Evolutionary conservation across 148 eudicot genomes (phyloP).

Genomic region (Pharnaceum exiguum): DNA sequence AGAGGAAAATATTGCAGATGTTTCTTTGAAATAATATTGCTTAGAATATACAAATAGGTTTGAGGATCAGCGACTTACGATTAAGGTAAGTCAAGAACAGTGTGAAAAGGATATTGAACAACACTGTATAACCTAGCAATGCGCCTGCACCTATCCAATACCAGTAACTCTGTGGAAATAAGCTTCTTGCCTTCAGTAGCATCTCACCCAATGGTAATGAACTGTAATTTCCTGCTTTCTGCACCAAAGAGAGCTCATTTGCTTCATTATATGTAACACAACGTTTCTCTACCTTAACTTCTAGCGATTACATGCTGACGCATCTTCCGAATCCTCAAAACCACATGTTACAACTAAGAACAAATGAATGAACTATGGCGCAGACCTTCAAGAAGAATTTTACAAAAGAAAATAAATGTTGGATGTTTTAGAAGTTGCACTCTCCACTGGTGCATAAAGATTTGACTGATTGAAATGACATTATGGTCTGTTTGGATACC

Average conservation of each 20-base stretch:
- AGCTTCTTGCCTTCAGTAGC: conserved; percentile 69
- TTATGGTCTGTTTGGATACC: too few species aligned
- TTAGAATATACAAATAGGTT: background rate
- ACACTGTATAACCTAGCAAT: conserved; percentile 66
- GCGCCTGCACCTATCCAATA: conserved; percentile 98
- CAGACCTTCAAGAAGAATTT: too few species aligned
- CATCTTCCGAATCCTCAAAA: too few species aligned
- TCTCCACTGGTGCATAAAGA: too few species aligned
- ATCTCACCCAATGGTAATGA: conserved; percentile 60
- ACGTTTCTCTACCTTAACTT: background rate
- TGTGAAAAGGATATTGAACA: conserved; percentile 81
- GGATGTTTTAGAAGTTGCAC: too few species aligned
- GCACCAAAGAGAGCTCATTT: conserved; percentile 15
- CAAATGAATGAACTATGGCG: too few species aligned
- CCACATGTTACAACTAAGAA: too few species aligned
- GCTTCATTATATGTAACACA: background rate
- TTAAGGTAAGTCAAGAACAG: conserved; percentile 78
- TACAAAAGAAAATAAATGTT: too few species aligned
- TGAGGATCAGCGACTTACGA: conserved; percentile 53
- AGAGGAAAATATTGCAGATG: too few species aligned
- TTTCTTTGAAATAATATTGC: background rate
- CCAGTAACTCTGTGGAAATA: conserved; percentile 87
- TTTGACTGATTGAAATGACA: too few species aligned
- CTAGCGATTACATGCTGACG: too few species aligned
- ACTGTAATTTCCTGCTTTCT: conserved; percentile 61